Conservation (phyloP, 495 filamentous ascomycete species). For the Thermochaetoides thermophila region DNA sequence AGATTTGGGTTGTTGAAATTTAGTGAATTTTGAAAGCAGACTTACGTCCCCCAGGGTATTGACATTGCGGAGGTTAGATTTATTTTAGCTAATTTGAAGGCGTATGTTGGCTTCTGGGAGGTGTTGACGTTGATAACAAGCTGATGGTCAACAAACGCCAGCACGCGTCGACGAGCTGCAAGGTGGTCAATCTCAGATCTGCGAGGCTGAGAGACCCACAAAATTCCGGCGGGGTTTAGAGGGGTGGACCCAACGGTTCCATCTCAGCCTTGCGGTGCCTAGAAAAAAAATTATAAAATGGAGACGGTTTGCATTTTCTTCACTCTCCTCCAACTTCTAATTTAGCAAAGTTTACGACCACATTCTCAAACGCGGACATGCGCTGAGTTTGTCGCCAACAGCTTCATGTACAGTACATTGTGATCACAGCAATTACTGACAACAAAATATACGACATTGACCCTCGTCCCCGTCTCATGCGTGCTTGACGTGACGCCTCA, state of each 20-base stretch:
- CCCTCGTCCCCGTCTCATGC: neutral
- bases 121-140: conserved; percentile 9
- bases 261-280: conserved; percentile 5
- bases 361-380: too few species aligned
- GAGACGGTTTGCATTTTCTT: neutral
- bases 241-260: too few species aligned
- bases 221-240: too few species aligned
- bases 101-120: conserved; percentile 5
- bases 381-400: too few species aligned
- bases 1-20: neutral
- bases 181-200: too few species aligned
- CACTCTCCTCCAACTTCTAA: neutral
- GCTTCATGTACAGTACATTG: too few species aligned
- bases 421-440: too few species aligned
- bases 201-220: too few species aligned
- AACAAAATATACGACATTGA: conserved; percentile 4
- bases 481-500: conserved; percentile 4
- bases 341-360: neutral
- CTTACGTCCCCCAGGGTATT: conserved; percentile 37
- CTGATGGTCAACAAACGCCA: too few species aligned
- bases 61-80: conserved; percentile 20
- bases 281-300: conserved; percentile 10
- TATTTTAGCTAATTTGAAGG: conserved; percentile 4
- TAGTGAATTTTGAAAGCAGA: conserved; percentile 1
- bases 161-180: too few species aligned